Evolutionary conservation across 331 rosid genomes (phyloP), one percentile per base, ranked within the genome.

Genomic region (Pyrus hybrid): DNA sequence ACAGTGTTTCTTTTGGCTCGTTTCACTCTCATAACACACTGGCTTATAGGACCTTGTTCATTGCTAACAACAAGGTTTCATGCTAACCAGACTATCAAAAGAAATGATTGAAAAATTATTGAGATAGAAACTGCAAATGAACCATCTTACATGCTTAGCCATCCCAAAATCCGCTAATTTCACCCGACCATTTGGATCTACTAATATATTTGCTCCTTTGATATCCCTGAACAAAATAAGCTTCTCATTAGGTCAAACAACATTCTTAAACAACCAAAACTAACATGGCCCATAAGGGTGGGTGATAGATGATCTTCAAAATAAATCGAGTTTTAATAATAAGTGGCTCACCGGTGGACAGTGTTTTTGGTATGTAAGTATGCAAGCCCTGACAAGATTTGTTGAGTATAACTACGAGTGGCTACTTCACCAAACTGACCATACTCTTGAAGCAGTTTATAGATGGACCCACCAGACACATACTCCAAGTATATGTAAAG

Each of bases 381-480:
- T 22, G 88, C 85, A 76, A 85, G 88, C 72, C 88, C 88, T 17
- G 86, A 85, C 54, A 85, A 68, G 61, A 85, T 85, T 70, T 85
- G 88, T 63, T 85, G 86, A 57, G 84, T 85, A 72, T 85, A 85
- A 73, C 88, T 85, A 65, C 86, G 86, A 76, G 82, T 77, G 58
- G 80, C 88, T 25, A 51, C 21, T 76, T 85, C 88, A 43, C 88
- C 86, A 22, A 85, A 74, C 82, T 76, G 82, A 37, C 88, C 88
- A 68, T 85, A 85, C 17, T 85, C 88, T 72, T 81, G 88, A 63
- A 85, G 88, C 71, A 85, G 77, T 70, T 85, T 81, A 76, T 85
- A 79, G 61, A 85, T 85, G 63, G 88, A 85, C 72, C 88, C 88
- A 64, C 88, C 88, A 80, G 88, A 85, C 33, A 85, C 86, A 76